Evolutionary conservation across 2,329 filamentous ascomycete species (phyloP), one percentile per base, ranked within the genome.

Genomic region (Beauveria sp.): DNA sequence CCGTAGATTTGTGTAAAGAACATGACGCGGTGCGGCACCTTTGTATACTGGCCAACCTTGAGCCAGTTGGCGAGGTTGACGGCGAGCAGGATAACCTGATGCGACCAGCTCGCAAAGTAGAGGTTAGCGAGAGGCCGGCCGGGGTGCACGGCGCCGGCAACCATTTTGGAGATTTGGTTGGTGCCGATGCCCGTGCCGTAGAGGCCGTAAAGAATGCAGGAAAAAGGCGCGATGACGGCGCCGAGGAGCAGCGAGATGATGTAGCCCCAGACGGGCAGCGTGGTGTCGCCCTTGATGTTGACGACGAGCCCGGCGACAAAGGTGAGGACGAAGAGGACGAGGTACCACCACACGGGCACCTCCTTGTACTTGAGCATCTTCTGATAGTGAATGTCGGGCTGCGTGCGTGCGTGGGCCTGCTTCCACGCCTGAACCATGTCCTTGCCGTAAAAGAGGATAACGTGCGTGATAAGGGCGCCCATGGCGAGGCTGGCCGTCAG

Each of bases 121-220:
- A 79, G 72, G 63, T 78, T 77, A 6, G 74, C 74, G 8, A 79
- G 65, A 1, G 71, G 75, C 9, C 67, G 66, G 5, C 73, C 72
- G 0, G 73, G 78, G 62, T 77, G 72, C 51, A 82, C 68, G 42
- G 79, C 77, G 20, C 78, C 79, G 1, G 74, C 79, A 40, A 82
- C 66, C 73, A 81, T 77, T 65, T 82, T 68, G 55, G 65, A 68
- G 12, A 69, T 53, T n/a, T 67, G 63, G 42, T 68, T 66, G 1
- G 66, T 68, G 3, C 54, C 54, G n/a, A 69, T 63, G 1, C 65
- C 61, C 0, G 58, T 67, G 1, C 67, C 65, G 42, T 65, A 64
- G 0, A 69, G 60, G 1, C 66, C 67, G 40, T 68, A 65, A 0
- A 69, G 77, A 8, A 75, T 71, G 18, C 61, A 64, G 1, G 66